Conservation (phyloP, 208 protist genomes). For the Leishmania amazonensis region DNA sequence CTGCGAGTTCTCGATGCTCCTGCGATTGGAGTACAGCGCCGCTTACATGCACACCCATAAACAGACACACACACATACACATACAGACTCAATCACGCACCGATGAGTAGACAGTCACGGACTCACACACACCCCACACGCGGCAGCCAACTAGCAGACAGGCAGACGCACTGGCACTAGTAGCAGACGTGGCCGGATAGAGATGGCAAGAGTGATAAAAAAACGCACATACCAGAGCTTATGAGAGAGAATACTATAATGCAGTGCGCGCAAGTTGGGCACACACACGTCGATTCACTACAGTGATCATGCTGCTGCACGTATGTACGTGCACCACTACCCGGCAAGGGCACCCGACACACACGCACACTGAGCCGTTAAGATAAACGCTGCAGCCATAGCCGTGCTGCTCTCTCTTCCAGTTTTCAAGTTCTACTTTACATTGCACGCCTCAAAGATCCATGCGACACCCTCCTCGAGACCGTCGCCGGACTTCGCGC, state of each 20-base stretch:
- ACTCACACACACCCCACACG: background rate
- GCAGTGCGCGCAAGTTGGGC: background rate
- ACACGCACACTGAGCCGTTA: background rate
- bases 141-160: background rate
- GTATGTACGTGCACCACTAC: background rate
- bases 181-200: background rate
- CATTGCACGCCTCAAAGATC: conserved; percentile 81
- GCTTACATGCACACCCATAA: background rate
- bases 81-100: background rate
- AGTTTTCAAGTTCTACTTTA: background rate
- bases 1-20: background rate
- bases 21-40: background rate
- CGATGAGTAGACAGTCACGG: background rate
- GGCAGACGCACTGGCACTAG: background rate
- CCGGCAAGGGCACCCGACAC: background rate
- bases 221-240: conserved; percentile 5
- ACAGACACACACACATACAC: background rate
- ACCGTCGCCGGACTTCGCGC: conserved; percentile 93
- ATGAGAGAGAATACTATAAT: background rate
- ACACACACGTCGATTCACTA: background rate
- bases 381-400: background rate
- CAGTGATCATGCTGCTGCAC: background rate
- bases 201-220: background rate
- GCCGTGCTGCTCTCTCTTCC: no score
- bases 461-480: conserved; percentile 94